Evolutionary conservation across 192 early-diverging fungal species (phyloP).

Genomic region (Cladochytrium replicatum): DNA sequence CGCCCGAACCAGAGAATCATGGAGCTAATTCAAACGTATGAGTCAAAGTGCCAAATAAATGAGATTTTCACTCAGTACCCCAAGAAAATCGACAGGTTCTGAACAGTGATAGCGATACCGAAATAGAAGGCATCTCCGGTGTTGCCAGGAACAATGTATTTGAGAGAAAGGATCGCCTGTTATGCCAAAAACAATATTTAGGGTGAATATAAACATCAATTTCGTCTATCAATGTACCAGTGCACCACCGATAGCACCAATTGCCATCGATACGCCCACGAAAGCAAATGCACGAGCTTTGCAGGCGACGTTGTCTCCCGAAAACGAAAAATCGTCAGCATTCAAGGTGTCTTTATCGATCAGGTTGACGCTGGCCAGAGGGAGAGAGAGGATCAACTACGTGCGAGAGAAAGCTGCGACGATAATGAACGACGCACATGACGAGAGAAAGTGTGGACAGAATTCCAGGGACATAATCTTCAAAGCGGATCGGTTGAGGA

Average conservation of each 20-base stretch:
- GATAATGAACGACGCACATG: conserved; percentile 16
- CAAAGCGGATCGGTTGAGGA: conserved; percentile 20
- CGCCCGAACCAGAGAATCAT: conserved; percentile 45
- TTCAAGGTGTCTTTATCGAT: conserved; percentile 36
- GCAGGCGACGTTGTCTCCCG: conserved; percentile 20
- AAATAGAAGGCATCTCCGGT: conserved; percentile 34
- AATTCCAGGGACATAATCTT: conserved; percentile 43
- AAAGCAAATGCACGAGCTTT: conserved; percentile 44
- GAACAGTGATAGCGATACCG: conserved; percentile 26
- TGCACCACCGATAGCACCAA: conserved; percentile 35
- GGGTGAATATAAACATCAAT: background rate
- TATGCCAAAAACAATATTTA: background rate
- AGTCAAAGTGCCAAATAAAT: background rate
- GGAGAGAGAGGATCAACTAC: background rate
- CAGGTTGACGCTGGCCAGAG: conserved; percentile 30
- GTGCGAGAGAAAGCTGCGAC: background rate
- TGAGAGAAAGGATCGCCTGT: conserved; percentile 32
- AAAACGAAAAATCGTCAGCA: conserved; percentile 23
- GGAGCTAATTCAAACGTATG: conserved; percentile 18
- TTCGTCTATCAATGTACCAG: conserved; percentile 11
- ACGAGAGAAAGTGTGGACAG: conserved; percentile 38
- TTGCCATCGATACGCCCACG: conserved; percentile 37
- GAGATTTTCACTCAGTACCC: conserved; percentile 13
- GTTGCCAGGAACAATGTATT: conserved; percentile 33
- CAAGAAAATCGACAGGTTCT: conserved; percentile 41